Evolutionary conservation across 177 flowering plant species (phyloP).

Genomic region (Vitis hybrid): DNA sequence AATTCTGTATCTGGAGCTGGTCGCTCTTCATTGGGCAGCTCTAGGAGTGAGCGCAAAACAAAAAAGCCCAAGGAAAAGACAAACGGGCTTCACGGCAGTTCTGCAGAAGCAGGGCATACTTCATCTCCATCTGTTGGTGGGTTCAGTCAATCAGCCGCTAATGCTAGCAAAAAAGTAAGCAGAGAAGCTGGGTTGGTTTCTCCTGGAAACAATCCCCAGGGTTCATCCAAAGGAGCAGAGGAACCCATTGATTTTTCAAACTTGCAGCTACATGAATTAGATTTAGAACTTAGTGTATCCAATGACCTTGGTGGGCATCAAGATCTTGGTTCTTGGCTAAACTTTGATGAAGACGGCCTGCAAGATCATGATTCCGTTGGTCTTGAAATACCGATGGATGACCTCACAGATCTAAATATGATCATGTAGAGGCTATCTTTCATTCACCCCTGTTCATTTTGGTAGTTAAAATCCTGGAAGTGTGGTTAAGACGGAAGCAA

Average conservation of each 20-base stretch:
- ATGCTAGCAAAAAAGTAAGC: conserved; percentile 7
- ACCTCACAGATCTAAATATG: conserved; percentile 32
- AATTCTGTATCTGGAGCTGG: conserved; percentile 18
- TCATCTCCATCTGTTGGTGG: conserved; percentile 8
- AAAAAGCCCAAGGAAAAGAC: conserved; percentile 44
- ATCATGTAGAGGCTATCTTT: conserved; percentile 3
- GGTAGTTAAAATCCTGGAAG: not conserved
- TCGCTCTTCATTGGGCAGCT: conserved; percentile 22
- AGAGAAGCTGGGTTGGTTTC: conserved; percentile 18
- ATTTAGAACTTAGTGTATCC: conserved; percentile 27
- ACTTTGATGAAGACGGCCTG: conserved; percentile 34
- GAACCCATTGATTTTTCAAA: conserved; percentile 24
- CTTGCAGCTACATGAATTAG: conserved; percentile 23
- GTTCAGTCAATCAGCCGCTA: conserved; percentile 8
- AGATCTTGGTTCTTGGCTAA: conserved; percentile 32
- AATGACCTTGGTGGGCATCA: conserved; percentile 23
- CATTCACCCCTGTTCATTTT: not conserved
- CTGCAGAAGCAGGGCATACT: conserved; percentile 4
- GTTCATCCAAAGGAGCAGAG: conserved; percentile 12
- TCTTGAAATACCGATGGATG: conserved; percentile 45
- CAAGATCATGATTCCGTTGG: conserved; percentile 37
- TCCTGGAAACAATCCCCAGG: conserved; percentile 7
- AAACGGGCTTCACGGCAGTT: conserved; percentile 10
- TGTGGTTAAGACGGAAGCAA: not conserved
- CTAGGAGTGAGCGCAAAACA: conserved; percentile 29